Conservation (phyloP, 1,284 basidiomycete species). For the Puccinia horiana region DNA sequence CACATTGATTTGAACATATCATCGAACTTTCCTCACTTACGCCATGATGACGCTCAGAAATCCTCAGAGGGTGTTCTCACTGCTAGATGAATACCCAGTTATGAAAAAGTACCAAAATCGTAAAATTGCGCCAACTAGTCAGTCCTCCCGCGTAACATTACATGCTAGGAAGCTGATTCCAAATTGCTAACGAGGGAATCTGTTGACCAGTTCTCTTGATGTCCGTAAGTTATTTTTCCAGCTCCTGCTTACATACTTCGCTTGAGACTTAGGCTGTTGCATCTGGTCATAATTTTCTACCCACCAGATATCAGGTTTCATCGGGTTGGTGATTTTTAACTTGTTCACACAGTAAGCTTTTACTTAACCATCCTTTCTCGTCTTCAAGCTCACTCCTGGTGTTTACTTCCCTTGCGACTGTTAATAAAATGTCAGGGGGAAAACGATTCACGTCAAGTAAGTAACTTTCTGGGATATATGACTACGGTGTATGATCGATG, state of each 20-base stretch:
- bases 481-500: background rate
- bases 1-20: no score
- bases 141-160: background rate
- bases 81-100: background rate
- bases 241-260: background rate
- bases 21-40: no score
- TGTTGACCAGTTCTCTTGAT: background rate
- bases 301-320: background rate
- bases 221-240: background rate
- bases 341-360: background rate
- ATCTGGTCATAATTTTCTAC: no score
- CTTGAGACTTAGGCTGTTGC: background rate
- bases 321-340: background rate
- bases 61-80: background rate
- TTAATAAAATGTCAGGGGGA: background rate
- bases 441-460: background rate
- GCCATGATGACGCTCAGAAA: no score
- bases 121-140: background rate
- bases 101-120: background rate
- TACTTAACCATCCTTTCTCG: background rate
- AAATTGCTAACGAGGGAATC: background rate
- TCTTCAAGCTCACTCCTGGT: background rate
- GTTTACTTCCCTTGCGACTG: background rate
- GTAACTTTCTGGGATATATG: background rate
- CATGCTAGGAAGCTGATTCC: no score